These are phyloP conservation scores for Batkoa obscura DNA, from an alignment of 371 early-diverging fungal species.

Conservation along the genomic window DNA sequence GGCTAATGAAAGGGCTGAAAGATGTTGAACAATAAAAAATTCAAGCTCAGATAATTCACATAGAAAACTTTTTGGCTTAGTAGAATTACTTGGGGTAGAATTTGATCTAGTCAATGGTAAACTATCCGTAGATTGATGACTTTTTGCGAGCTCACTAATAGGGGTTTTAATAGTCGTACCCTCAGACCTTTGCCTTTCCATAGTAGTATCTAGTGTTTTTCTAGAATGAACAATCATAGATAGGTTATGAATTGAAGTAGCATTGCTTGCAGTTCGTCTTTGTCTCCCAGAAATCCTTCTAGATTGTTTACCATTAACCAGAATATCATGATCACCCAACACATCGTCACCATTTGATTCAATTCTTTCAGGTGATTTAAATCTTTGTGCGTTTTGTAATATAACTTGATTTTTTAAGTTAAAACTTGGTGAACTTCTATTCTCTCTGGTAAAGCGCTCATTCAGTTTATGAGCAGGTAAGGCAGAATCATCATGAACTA, in stretches of 20 bases:
- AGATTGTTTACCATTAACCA: not conserved
- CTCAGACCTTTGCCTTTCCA: conserved; percentile 1
- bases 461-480: not conserved
- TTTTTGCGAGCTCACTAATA: not conserved
- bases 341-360: not conserved
- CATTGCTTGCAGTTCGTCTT: not conserved
- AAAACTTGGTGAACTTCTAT: conserved; percentile 1
- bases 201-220: not conserved
- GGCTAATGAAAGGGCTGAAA: conserved; percentile 57
- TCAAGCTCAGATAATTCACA: conserved; percentile 68
- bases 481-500: not conserved
- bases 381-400: not conserved
- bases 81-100: conserved; percentile 7
- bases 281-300: not conserved
- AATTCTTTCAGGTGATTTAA: not conserved
- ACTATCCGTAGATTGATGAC: conserved; percentile 3
- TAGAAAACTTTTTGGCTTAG: conserved; percentile 31
- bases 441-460: not conserved
- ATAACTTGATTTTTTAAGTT: not conserved
- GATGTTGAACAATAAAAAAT: conserved; percentile 64
- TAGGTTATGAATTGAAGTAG: conserved; percentile 6
- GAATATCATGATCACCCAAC: not conserved
- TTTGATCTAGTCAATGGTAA: conserved; percentile 10
- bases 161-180: not conserved
- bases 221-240: conserved; percentile 2